Evolutionary conservation across 2,329 filamentous ascomycete species (phyloP).

Genomic region (Fusarium xyrophilum): DNA sequence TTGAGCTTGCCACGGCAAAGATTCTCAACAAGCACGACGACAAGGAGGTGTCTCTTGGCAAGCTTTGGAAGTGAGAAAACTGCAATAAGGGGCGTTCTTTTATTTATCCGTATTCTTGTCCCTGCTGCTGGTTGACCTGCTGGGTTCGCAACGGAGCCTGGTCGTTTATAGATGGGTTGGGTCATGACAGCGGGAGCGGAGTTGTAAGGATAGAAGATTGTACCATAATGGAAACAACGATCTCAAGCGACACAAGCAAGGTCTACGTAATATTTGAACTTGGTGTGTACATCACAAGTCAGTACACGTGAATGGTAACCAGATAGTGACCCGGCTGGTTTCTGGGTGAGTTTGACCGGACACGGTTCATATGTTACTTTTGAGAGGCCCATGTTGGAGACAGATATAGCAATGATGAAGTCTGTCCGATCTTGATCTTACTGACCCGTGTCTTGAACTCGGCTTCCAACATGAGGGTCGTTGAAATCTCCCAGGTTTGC

Average conservation of each 20-base stretch:
- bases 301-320: not conserved
- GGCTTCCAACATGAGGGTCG: not conserved
- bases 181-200: conserved; percentile 40
- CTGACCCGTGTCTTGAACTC: not conserved
- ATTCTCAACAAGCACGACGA: conserved; percentile 99
- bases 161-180: conserved; percentile 41
- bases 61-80: conserved; percentile 67
- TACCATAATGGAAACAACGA: conserved; percentile 41
- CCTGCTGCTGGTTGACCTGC: conserved; percentile 35
- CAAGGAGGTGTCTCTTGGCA: conserved; percentile 90
- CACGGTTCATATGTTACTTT: not conserved
- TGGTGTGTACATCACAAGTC: not conserved
- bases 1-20: conserved; percentile 98
- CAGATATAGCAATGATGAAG: too few relatives aligned
- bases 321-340: too few relatives aligned
- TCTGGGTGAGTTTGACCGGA: not conserved
- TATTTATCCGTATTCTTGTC: conserved; percentile 33
- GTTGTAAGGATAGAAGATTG: conserved; percentile 48
- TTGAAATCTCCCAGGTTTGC: not conserved
- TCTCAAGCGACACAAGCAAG: conserved; percentile 15
- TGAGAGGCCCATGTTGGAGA: not conserved
- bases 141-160: conserved; percentile 28
- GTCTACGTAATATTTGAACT: not conserved
- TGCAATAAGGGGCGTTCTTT: conserved; percentile 22
- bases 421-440: not conserved